A percentile compares a stretch with the other conserved stretches of the same genome.
phyloP scores from a whole-genome alignment of 768 basidiomycete species.

The Auriscalpium orientale region DNA sequence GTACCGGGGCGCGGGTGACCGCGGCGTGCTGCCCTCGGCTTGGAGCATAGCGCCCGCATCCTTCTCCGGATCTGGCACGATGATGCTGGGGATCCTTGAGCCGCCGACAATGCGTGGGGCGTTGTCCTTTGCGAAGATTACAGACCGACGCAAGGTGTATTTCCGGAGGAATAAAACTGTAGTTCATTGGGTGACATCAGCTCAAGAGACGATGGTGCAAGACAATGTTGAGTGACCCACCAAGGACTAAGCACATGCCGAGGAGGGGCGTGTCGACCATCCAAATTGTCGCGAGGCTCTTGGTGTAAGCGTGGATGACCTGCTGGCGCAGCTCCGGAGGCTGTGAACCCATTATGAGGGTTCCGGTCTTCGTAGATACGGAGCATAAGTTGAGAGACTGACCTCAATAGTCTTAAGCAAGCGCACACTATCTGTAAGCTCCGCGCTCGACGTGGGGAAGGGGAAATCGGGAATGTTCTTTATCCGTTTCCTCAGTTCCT shows the following conservation, averaged over 20 bases:
- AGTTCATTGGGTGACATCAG: not conserved
- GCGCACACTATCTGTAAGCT: slow-evolving; percentile 5
- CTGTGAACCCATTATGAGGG: slow-evolving; percentile 21
- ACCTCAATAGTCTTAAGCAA: not conserved
- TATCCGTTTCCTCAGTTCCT: not conserved
- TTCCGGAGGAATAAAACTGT: slow-evolving; percentile 49
- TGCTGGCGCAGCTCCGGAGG: slow-evolving; percentile 39
- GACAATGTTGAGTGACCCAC: slow-evolving; percentile 11
- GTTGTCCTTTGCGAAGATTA: slow-evolving; percentile 18
- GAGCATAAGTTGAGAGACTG: not conserved
- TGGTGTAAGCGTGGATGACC: slow-evolving; percentile 55
- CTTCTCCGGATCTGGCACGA: slow-evolving; percentile 1
- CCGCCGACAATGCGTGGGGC: not conserved
- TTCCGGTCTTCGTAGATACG: too few species aligned
- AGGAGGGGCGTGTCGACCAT: slow-evolving; percentile 52
- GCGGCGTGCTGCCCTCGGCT: too few species aligned
- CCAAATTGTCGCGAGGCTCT: slow-evolving; percentile 59
- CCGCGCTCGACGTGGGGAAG: not conserved
- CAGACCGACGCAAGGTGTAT: slow-evolving; percentile 50
- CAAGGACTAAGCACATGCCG: slow-evolving; percentile 41
- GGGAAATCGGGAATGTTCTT: not conserved
- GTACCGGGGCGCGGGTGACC: too few species aligned
- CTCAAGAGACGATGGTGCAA: not conserved
- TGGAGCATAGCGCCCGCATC: not conserved
- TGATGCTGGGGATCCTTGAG: not conserved